phyloP scores from a whole-genome alignment of 2,329 filamentous ascomycete genomes.

The Trichoderma sp. region DNA sequence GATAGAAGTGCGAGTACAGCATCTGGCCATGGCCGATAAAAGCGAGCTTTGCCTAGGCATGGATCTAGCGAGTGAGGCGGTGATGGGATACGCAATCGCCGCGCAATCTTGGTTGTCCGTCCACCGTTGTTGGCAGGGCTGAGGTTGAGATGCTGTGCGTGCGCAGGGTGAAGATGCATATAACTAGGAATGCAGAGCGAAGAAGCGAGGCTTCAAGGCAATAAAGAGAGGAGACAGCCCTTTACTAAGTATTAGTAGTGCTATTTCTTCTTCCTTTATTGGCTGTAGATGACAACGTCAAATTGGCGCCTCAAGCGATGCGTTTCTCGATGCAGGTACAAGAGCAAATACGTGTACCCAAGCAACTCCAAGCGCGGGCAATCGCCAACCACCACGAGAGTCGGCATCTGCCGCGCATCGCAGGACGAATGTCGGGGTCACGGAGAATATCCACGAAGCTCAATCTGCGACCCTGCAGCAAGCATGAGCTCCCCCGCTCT shows the following conservation, averaged over 20 bases:
- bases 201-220: not conserved
- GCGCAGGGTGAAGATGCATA: no score
- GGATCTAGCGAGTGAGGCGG: not conserved
- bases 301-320: not conserved
- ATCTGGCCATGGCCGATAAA: not conserved
- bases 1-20: no score
- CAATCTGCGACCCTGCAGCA: not conserved
- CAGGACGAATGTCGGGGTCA: not conserved
- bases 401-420: not conserved
- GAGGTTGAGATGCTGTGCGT: not conserved
- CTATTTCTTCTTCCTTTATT: no score
- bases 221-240: not conserved
- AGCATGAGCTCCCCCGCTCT: not conserved
- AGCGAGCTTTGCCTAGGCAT: not conserved
- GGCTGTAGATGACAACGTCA: no score
- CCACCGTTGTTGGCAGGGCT: not conserved
- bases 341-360: not conserved
- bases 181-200: not conserved
- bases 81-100: constrained; percentile 18
- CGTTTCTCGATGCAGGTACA: not conserved
- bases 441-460: not conserved
- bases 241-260: not conserved
- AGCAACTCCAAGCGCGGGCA: not conserved
- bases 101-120: constrained; percentile 1
- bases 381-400: not conserved